Evolutionary conservation across 2,329 filamentous ascomycete genomes (phyloP).

Genomic region (Septoria linicola): DNA sequence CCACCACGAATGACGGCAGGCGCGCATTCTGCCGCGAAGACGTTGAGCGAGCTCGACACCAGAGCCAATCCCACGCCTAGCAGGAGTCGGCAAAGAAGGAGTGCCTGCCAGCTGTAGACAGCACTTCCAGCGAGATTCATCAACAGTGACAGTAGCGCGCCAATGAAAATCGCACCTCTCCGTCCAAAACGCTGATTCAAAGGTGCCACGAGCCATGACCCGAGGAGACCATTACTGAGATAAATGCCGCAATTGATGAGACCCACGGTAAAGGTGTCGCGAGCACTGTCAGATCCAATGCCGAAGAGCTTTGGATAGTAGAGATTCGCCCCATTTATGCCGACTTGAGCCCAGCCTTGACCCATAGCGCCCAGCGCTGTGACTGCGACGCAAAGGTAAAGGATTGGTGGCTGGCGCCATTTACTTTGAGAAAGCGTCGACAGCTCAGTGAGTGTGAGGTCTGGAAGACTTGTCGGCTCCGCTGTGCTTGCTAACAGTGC

Average conservation of each 20-base stretch:
- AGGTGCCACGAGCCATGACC: slow-evolving; percentile 73
- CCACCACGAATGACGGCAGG: slow-evolving; percentile 47
- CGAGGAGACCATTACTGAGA: slow-evolving; percentile 31
- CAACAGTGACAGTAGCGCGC: slow-evolving; percentile 65
- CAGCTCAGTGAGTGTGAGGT: background rate
- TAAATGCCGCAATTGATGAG: slow-evolving; percentile 41
- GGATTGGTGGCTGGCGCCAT: slow-evolving; percentile 16
- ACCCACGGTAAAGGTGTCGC: slow-evolving; percentile 35
- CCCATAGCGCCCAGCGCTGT: slow-evolving; percentile 13
- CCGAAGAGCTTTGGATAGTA: slow-evolving; percentile 30
- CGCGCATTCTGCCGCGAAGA: slow-evolving; percentile 46
- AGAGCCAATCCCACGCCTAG: slow-evolving; percentile 57
- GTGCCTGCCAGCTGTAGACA: slow-evolving; percentile 68
- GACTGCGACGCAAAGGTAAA: slow-evolving; percentile 48
- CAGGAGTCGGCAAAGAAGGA: slow-evolving; percentile 66
- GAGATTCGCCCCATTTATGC: slow-evolving; percentile 29
- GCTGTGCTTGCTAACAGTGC: background rate
- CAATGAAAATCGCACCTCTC: slow-evolving; percentile 71
- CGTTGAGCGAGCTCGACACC: slow-evolving; percentile 46
- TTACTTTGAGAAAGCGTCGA: background rate
- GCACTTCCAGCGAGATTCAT: slow-evolving; percentile 64
- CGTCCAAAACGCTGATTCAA: slow-evolving; percentile 69
- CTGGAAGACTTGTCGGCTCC: background rate
- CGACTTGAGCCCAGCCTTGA: slow-evolving; percentile 36
- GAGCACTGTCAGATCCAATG: slow-evolving; percentile 18